A percentile compares a stretch with the other conserved stretches of the same genome.
phyloP scores from a whole-genome alignment of 352 stramenopile species.

The Thraustochytrium striatum region DNA sequence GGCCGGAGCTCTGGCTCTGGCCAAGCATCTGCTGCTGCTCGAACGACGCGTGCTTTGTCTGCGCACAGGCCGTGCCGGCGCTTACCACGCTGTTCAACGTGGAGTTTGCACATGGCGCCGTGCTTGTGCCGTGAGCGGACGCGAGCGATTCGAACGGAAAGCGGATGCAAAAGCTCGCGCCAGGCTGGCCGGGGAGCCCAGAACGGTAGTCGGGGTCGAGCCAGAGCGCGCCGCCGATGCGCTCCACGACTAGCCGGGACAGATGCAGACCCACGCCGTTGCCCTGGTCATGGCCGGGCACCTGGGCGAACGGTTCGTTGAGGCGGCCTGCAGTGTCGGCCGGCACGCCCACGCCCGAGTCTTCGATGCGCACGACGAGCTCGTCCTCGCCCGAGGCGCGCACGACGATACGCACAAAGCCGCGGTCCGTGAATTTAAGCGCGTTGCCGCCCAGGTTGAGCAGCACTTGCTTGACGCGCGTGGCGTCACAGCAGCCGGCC shows the following conservation, averaged over 20 bases:
- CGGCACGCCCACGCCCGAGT: too few species aligned
- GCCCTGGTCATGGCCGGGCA: too few species aligned
- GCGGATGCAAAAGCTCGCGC: background rate
- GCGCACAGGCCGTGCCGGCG: background rate
- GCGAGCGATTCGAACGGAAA: background rate
- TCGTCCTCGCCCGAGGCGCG: too few species aligned
- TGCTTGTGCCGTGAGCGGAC: background rate
- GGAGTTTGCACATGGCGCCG: background rate
- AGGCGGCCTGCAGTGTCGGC: too few species aligned
- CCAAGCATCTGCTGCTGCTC: too few species aligned
- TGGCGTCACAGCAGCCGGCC: background rate
- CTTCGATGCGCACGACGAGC: background rate
- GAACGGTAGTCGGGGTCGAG: constrained; percentile 1
- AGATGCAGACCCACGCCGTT: too few species aligned
- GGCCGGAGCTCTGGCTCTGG: too few species aligned
- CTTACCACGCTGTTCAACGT: background rate
- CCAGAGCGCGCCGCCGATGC: too few species aligned
- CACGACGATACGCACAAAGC: constrained; percentile 31
- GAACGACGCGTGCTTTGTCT: background rate
- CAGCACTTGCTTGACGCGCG: constrained; percentile 39
- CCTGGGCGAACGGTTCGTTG: too few species aligned
- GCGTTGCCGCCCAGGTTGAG: constrained; percentile 43
- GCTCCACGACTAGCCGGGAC: too few species aligned
- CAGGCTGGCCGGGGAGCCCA: background rate
- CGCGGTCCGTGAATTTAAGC: constrained; percentile 23